Evolutionary conservation across 306 rosid species (phyloP).

Genomic region (Boehmeria nivea): DNA sequence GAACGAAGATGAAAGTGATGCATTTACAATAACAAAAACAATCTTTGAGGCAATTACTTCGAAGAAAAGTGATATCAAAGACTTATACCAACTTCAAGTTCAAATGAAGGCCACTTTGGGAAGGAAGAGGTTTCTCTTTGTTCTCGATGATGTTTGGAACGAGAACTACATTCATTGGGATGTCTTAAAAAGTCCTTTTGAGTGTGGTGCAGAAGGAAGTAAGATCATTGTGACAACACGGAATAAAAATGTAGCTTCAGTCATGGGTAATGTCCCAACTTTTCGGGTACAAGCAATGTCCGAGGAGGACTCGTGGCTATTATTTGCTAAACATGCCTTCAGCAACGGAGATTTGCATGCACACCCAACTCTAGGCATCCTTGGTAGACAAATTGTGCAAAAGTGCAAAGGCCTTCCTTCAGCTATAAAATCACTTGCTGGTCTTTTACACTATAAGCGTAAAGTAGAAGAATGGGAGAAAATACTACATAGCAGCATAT

Average conservation of each 20-base stretch:
- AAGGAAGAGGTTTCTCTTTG: too few relatives aligned
- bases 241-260: slow-evolving; percentile 10
- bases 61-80: neutral
- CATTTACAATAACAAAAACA: neutral
- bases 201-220: too few relatives aligned
- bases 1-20: neutral
- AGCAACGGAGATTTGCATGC: neutral
- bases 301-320: neutral
- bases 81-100: slow-evolving; percentile 4
- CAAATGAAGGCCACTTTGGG: neutral
- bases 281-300: neutral
- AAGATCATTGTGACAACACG: too few relatives aligned
- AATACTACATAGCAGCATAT: slow-evolving; percentile 3
- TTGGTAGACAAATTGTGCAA: slow-evolving; percentile 8
- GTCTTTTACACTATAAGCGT: slow-evolving; percentile 13
- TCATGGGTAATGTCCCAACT: neutral
- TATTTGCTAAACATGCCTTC: slow-evolving; percentile 18
- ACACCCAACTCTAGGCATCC: neutral
- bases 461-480: neutral
- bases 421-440: slow-evolving; percentile 15
- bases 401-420: slow-evolving; percentile 24
- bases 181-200: too few relatives aligned
- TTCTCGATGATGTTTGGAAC: too few relatives aligned
- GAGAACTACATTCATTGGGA: too few relatives aligned
- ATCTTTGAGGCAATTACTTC: neutral